Percentiles rank a stretch among this genome's conserved stretches.
Evolutionary conservation across 148 eudicot species (phyloP).

Genomic region (Selenicereus undatus): DNA sequence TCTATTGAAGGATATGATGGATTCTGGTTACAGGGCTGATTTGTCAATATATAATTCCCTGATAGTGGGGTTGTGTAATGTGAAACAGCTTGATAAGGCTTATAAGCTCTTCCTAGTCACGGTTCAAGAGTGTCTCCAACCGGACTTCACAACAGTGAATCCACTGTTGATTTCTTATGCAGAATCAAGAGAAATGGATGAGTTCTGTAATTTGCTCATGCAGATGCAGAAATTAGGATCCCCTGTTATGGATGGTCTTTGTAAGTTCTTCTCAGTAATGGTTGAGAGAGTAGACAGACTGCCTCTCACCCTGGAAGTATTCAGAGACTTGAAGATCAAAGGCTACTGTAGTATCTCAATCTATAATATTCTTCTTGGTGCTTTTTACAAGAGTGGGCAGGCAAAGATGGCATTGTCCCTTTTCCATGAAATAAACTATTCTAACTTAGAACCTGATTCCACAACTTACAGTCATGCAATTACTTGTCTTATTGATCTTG

Average conservation of each 20-base stretch:
- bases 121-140: slow-evolving; percentile 65
- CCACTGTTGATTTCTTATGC: slow-evolving; percentile 64
- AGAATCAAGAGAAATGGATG: slow-evolving; percentile 56
- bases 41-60: slow-evolving; percentile 71
- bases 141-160: slow-evolving; percentile 61
- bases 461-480: slow-evolving; percentile 58
- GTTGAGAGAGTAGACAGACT: slow-evolving; percentile 44
- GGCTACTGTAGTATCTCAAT: slow-evolving; percentile 55
- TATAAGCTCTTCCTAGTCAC: slow-evolving; percentile 59
- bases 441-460: slow-evolving; percentile 56
- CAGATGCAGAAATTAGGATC: slow-evolving; percentile 65
- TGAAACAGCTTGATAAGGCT: slow-evolving; percentile 57
- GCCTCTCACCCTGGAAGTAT: slow-evolving; percentile 46
- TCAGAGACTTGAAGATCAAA: slow-evolving; percentile 50
- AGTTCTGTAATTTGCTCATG: slow-evolving; percentile 56
- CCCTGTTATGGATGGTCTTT: slow-evolving; percentile 42
- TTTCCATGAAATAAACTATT: slow-evolving; percentile 52
- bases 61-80: slow-evolving; percentile 63
- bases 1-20: slow-evolving; percentile 73
- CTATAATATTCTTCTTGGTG: slow-evolving; percentile 64
- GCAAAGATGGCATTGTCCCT: slow-evolving; percentile 53
- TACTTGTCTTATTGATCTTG: slow-evolving; percentile 52
- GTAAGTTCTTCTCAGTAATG: slow-evolving; percentile 53
- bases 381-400: slow-evolving; percentile 49
- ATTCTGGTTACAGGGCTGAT: slow-evolving; percentile 88